These are phyloP conservation scores for Karstenula rhodostoma DNA, from an alignment of 2,329 filamentous ascomycete species.

Conservation along the genomic window DNA sequence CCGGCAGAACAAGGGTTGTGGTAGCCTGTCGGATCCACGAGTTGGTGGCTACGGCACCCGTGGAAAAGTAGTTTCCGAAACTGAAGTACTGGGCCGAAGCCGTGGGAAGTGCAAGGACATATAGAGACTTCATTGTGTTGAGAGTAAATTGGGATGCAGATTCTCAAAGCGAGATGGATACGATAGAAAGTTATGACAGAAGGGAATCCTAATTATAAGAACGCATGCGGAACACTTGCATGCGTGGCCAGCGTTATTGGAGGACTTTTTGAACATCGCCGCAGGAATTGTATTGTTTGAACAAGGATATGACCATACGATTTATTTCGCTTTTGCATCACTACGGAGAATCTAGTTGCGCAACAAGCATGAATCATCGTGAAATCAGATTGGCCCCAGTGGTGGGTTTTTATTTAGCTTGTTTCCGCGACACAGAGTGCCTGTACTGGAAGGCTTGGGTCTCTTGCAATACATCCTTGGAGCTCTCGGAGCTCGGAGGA, in stretches of 20 bases:
- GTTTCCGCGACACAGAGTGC: background rate
- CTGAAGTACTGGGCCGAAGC: conserved; percentile 7
- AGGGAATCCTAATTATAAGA: background rate
- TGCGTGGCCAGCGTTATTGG: background rate
- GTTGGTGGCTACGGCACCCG: conserved; percentile 4
- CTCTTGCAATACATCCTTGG: background rate
- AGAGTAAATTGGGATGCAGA: background rate
- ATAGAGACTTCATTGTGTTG: background rate
- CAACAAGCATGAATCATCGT: background rate
- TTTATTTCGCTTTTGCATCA: background rate
- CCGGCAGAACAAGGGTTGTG: conserved; percentile 7
- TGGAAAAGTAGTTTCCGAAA: conserved; percentile 5
- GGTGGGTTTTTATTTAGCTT: background rate
- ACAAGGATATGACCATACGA: background rate
- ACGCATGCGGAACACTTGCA: background rate
- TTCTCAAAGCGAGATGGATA: background rate
- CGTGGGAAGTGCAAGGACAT: background rate
- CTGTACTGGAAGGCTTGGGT: background rate
- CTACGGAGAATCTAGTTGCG: background rate
- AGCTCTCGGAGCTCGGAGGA: background rate
- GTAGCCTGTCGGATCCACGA: conserved; percentile 9
- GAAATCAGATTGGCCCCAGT: background rate
- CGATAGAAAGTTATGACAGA: background rate
- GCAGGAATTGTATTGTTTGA: background rate
- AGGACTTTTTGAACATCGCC: background rate